Conservation (phyloP, 257 asterid species). For the Plectranthus barbatus region DNA sequence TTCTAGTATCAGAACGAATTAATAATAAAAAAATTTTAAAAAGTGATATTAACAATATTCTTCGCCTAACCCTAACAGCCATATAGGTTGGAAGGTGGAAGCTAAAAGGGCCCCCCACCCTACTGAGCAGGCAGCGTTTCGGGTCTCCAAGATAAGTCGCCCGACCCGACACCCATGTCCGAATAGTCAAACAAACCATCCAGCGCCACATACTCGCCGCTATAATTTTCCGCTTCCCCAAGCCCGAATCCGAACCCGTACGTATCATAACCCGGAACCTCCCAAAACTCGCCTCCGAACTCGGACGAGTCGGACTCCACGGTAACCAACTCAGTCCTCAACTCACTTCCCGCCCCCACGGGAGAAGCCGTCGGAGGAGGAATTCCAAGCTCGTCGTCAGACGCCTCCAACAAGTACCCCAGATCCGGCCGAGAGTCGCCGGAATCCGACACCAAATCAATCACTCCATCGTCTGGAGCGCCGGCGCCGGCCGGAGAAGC, state of each 20-base stretch:
- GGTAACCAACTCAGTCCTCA: conserved; percentile 19
- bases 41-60: conserved; percentile 23
- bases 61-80: conserved; percentile 17
- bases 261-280: conserved; percentile 30
- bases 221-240: conserved; percentile 7
- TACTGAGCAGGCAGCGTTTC: conserved; percentile 52
- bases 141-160: conserved; percentile 33
- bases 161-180: conserved; percentile 50
- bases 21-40: not conserved
- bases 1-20: not conserved
- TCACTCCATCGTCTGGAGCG: not conserved
- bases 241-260: conserved; percentile 38
- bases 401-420: conserved; percentile 53
- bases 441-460: conserved; percentile 18
- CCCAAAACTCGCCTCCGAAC: conserved; percentile 34
- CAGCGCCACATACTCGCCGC: conserved; percentile 32
- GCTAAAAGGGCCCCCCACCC: conserved; percentile 14
- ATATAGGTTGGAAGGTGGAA: not conserved
- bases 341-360: not conserved
- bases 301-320: conserved; percentile 24
- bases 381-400: conserved; percentile 65
- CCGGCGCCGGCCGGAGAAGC: conserved; percentile 11
- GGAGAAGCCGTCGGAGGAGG: conserved; percentile 42
- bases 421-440: conserved; percentile 45
- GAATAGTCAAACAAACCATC: conserved; percentile 71